Evolutionary conservation across 257 asterid species (phyloP), one percentile per base, ranked within the genome.

Genomic region (Nicotiana paniculata): DNA sequence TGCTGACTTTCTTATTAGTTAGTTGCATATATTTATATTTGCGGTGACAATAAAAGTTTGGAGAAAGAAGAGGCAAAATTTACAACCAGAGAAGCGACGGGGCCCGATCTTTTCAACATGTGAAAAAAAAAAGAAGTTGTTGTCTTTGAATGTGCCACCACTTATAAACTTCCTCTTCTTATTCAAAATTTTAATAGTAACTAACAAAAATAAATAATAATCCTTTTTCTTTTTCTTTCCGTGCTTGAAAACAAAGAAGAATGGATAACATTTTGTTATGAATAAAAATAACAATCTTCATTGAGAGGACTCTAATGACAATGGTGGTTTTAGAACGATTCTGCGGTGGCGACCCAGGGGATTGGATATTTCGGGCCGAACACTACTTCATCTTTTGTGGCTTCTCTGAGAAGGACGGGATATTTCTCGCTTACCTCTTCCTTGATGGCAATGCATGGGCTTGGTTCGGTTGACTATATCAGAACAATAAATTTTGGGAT

Each of bases 31-130:
- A 58, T 78, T 21, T 61, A 69, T 39, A 69, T 39, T 69, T 39
- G 55, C 3, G 33, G 57, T 69, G 5, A 39, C 28, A 33, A 67
- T 28, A n/a, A 5, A 69, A 39, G 18, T 30, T 18, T 11, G 74
- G 72, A 74, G 62, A 30, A 75, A 74, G 70, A 74, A 9, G 17
- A 85, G 78, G 82, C 48, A 37, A 46, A 75, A 13, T 83, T 77
- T 55, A 51, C 82, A 53, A 74, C 63, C 51, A 18, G 30, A 33
- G 65, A 77, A 68, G 43, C 74, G 3, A 81, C 53, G 48, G 80
- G 81, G 82, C 67, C 77, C 79, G 63, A 66, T 30, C 6, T 7
- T 82, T 85, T 46, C 53, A 17, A 24, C 66, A 35, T 32, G 48
- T 15, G 26, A 4, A 13, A 75, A 16, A 1, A 16, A 17, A 0